These are phyloP conservation scores for Naematelia encephala DNA, from an alignment of 768 basidiomycete species.

Conservation along the genomic window DNA sequence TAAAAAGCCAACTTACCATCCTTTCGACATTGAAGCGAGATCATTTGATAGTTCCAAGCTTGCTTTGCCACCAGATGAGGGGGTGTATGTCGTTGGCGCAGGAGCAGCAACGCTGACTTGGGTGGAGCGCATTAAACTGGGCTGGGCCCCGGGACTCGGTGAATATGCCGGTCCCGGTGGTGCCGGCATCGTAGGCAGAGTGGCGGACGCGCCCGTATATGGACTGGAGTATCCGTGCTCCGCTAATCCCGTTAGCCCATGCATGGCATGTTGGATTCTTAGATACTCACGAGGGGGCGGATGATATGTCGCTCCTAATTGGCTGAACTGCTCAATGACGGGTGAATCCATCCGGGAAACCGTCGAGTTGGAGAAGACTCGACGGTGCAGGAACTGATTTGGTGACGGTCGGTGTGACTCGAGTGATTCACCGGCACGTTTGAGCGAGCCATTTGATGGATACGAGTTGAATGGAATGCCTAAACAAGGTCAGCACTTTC, in stretches of 20 bases:
- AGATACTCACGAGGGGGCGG: neutral
- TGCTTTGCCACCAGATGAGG: constrained; percentile 42
- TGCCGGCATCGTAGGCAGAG: neutral
- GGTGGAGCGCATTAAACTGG: constrained; percentile 43
- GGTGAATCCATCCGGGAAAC: constrained; percentile 15
- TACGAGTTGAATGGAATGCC: neutral
- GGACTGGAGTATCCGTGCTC: neutral
- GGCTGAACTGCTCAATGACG: constrained; percentile 24
- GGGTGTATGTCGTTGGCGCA: constrained; percentile 7
- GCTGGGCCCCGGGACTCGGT: constrained; percentile 28
- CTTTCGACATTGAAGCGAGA: constrained; percentile 53
- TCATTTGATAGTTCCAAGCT: constrained; percentile 50
- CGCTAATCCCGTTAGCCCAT: too few species aligned
- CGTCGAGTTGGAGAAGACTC: constrained; percentile 50
- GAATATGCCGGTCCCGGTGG: constrained; percentile 1
- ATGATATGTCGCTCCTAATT: constrained; percentile 19
- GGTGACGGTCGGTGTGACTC: constrained; percentile 32
- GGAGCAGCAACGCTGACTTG: constrained; percentile 26
- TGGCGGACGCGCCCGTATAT: constrained; percentile 3
- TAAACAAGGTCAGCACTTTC: too few species aligned
- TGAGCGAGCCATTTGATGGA: constrained; percentile 14
- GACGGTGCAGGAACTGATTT: constrained; percentile 53
- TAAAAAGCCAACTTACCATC: constrained; percentile 47
- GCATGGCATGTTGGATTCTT: too few species aligned
- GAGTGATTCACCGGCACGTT: constrained; percentile 33